A percentile compares a stretch with the other conserved stretches of the same genome.
These are phyloP conservation scores for Plasmodium sp. DNA, from an alignment of 169 alveolate species.

Conservation along the genomic window DNA sequence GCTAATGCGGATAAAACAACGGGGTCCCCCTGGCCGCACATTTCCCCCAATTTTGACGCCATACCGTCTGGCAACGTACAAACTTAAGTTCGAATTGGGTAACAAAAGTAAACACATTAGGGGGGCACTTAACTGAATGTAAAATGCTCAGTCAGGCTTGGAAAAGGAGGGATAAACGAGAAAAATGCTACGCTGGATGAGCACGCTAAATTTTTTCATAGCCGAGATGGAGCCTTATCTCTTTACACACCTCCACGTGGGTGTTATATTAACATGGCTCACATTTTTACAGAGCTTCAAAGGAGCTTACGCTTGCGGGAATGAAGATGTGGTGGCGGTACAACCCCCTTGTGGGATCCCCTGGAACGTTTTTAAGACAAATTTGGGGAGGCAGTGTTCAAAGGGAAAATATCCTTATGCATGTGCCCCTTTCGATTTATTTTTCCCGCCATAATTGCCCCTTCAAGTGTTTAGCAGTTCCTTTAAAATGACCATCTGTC, in stretches of 20 bases:
- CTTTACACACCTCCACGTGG: not conserved
- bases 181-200: not conserved
- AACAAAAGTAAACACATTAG: not conserved
- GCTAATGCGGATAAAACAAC: not conserved
- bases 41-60: not conserved
- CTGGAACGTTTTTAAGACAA: not conserved
- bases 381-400: not conserved
- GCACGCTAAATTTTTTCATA: not conserved
- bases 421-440: not conserved
- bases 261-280: not conserved
- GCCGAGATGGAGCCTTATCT: not conserved
- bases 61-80: not conserved
- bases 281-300: not conserved
- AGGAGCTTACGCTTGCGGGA: not conserved
- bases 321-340: not conserved
- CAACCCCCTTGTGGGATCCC: not conserved
- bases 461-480: not conserved
- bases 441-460: not conserved
- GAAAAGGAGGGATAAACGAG: not conserved
- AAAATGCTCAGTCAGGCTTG: not conserved
- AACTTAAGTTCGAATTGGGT: not conserved
- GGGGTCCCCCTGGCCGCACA: not conserved
- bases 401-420: not conserved
- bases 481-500: not conserved
- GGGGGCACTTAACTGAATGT: not conserved